These are phyloP conservation scores for Wickerhamiella dianesei DNA, from an alignment of 805 yeast species.

Conservation along the genomic window DNA sequence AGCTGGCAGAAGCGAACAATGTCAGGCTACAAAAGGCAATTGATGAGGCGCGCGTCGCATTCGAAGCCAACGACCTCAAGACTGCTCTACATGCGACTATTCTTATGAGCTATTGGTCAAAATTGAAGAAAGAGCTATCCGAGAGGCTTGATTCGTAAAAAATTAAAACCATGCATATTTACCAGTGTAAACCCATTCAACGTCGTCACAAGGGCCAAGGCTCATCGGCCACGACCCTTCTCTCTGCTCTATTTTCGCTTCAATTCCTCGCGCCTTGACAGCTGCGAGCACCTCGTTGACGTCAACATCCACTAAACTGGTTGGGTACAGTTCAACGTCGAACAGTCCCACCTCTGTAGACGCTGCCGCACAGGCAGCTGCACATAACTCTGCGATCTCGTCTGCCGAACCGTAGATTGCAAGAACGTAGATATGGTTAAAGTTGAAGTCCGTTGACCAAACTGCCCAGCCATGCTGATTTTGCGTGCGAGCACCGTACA, in stretches of 20 bases:
- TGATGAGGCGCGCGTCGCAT: conserved; percentile 33
- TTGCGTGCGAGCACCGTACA: conserved; percentile 10
- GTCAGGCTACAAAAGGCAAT: conserved; percentile 38
- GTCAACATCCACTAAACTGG: background rate
- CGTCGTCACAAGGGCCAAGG: background rate
- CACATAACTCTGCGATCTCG: background rate
- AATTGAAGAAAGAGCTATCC: conserved; percentile 39
- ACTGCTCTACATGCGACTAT: conserved; percentile 53
- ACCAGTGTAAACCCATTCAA: background rate
- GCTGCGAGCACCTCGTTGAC: background rate
- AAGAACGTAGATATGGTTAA: background rate
- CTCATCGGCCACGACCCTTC: conserved; percentile 1
- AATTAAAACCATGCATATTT: conserved; percentile 1
- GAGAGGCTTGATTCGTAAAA: background rate
- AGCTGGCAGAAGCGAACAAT: conserved; percentile 42
- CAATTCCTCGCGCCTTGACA: background rate
- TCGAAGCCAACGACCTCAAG: conserved; percentile 37
- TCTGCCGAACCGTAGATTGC: background rate
- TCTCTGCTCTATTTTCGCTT: background rate
- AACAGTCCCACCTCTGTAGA: background rate
- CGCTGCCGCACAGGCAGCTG: conserved; percentile 1
- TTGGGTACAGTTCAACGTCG: background rate
- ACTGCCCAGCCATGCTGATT: conserved; percentile 1
- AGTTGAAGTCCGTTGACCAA: background rate
- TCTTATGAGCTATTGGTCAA: conserved; percentile 70